phyloP scores from a whole-genome alignment of 2,329 filamentous ascomycete species.

The Trichoderma oligosporum region DNA sequence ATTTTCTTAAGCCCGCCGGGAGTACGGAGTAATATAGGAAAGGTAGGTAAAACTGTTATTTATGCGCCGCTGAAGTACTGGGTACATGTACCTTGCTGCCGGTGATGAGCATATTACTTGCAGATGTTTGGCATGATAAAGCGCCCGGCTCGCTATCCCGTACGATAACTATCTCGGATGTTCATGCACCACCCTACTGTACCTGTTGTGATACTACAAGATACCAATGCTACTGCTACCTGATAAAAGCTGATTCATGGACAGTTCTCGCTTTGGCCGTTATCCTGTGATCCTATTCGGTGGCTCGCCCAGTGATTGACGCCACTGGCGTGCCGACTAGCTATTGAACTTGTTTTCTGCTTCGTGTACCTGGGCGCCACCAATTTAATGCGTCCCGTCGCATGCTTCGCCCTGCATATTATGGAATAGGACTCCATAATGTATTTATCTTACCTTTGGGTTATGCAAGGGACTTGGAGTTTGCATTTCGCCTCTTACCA shows the following conservation, averaged over 20 bases:
- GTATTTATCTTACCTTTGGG: too few species aligned
- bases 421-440: too few species aligned
- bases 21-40: too few species aligned
- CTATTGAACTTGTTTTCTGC: background rate
- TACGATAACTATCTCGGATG: background rate
- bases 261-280: background rate
- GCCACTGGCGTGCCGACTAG: constrained; percentile 7
- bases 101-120: constrained; percentile 3
- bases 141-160: constrained; percentile 11
- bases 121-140: background rate
- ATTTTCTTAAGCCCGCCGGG: too few species aligned
- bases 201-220: too few species aligned
- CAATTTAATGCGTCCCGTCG: background rate
- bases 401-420: background rate
- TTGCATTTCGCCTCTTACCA: background rate
- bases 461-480: background rate
- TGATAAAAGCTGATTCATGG: too few species aligned
- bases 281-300: background rate
- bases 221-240: too few species aligned
- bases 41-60: too few species aligned
- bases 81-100: constrained; percentile 2
- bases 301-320: background rate
- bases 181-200: background rate
- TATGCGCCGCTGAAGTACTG: constrained; percentile 6
- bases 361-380: constrained; percentile 2